Conservation (phyloP, 306 rosid species). For the Cucumis melo region DNA sequence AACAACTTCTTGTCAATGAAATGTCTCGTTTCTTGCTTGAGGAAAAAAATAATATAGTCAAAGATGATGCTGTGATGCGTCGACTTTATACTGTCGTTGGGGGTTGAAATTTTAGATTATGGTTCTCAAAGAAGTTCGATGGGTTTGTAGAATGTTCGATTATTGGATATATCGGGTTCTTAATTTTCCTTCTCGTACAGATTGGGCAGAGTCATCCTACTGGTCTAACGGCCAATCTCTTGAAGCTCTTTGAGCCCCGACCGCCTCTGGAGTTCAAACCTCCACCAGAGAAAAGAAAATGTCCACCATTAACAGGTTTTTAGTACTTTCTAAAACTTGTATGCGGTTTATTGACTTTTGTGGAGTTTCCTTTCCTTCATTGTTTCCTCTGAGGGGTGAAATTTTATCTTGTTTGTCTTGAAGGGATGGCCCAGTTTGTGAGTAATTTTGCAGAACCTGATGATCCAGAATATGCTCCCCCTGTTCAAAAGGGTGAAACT, state of each 20-base stretch:
- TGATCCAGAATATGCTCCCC: conserved; percentile 71
- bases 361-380: not conserved
- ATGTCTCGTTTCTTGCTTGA: not conserved
- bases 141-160: not conserved
- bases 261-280: conserved; percentile 90
- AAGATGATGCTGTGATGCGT: not conserved
- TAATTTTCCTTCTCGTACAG: conserved; percentile 22
- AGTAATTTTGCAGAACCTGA: conserved; percentile 70
- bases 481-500: conserved; percentile 60
- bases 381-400: not conserved
- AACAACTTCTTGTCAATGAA: not conserved
- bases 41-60: not conserved
- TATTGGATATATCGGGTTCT: not conserved
- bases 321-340: not conserved
- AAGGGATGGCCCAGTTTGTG: conserved; percentile 90
- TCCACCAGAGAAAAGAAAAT: conserved; percentile 89
- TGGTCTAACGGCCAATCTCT: conserved; percentile 72
- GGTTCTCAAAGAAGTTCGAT: not conserved
- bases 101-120: not conserved
- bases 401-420: conserved; percentile 1
- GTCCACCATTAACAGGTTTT: conserved; percentile 75
- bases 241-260: conserved; percentile 97
- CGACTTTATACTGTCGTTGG: not conserved
- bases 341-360: not conserved
- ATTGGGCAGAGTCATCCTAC: conserved; percentile 99